These are phyloP conservation scores for Adansonia rubrostipa DNA, from an alignment of 441 rosid genomes.

Conservation along the genomic window DNA sequence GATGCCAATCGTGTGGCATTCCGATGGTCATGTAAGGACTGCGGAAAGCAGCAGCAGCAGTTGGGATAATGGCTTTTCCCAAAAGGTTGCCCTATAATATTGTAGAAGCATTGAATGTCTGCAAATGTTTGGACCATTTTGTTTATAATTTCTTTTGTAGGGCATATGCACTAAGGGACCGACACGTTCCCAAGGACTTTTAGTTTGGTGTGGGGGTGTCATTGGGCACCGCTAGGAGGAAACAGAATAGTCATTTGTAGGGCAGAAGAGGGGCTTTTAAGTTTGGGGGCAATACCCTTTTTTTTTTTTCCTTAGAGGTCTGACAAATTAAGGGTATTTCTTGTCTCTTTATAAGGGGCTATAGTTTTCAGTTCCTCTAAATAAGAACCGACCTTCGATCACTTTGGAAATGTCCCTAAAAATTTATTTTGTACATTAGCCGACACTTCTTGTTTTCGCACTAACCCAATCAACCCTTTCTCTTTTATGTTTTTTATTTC, in stretches of 20 bases:
- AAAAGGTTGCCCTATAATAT: background rate
- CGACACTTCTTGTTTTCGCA: conserved; percentile 7
- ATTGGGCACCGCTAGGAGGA: conserved; percentile 40
- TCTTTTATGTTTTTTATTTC: conserved; percentile 20
- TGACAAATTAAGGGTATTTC: conserved; percentile 26
- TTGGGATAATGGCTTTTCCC: background rate
- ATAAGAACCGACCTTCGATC: conserved; percentile 18
- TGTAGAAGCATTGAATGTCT: background rate
- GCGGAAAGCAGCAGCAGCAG: background rate
- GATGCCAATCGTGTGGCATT: conserved; percentile 16
- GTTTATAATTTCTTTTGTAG: background rate
- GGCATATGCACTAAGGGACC: background rate
- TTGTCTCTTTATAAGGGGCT: conserved; percentile 28
- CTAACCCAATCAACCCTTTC: background rate
- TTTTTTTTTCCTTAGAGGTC: background rate
- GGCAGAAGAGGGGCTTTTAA: background rate
- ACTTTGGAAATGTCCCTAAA: conserved; percentile 21
- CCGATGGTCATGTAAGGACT: background rate
- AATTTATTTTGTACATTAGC: background rate
- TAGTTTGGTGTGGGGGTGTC: background rate
- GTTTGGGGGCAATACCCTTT: background rate
- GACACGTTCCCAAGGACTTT: background rate
- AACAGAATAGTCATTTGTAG: conserved; percentile 35
- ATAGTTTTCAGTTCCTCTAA: background rate
- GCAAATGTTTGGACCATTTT: background rate